phyloP scores from a whole-genome alignment of 371 early-diverging fungal species.

The Mortierella sp. region DNA sequence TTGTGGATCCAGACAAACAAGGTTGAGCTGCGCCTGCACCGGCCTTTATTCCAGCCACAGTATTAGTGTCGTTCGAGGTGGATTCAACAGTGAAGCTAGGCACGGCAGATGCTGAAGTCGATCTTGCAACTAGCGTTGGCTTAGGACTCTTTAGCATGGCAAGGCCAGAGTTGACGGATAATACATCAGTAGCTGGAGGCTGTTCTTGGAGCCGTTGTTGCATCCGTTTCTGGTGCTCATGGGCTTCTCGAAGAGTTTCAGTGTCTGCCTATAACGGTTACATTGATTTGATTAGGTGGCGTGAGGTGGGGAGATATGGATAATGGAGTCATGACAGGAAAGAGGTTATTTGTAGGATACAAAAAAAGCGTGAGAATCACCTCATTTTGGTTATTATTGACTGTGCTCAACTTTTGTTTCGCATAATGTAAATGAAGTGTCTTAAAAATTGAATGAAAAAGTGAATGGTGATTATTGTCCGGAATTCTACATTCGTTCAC shows the following conservation, averaged over 20 bases:
- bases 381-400: neutral
- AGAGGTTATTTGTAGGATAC: neutral
- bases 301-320: constrained; percentile 8
- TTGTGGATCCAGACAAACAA: constrained; percentile 14
- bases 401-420: neutral
- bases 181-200: neutral
- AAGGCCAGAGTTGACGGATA: neutral
- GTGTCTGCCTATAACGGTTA: constrained; percentile 35
- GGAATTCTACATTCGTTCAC: neutral
- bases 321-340: neutral
- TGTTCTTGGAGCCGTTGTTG: constrained; percentile 35
- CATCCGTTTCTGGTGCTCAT: constrained; percentile 38
- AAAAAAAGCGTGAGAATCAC: constrained; percentile 4
- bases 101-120: constrained; percentile 41
- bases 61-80: neutral
- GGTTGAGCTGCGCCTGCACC: neutral
- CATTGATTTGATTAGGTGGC: neutral
- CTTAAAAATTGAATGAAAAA: neutral
- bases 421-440: constrained; percentile 3
- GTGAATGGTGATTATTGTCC: neutral
- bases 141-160: constrained; percentile 3
- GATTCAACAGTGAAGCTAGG: constrained; percentile 1
- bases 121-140: constrained; percentile 22
- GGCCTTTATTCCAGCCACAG: neutral
- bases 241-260: constrained; percentile 45